phyloP scores from a whole-genome alignment of 73 alveolate species.

The Symbiodinium pilosum region DNA sequence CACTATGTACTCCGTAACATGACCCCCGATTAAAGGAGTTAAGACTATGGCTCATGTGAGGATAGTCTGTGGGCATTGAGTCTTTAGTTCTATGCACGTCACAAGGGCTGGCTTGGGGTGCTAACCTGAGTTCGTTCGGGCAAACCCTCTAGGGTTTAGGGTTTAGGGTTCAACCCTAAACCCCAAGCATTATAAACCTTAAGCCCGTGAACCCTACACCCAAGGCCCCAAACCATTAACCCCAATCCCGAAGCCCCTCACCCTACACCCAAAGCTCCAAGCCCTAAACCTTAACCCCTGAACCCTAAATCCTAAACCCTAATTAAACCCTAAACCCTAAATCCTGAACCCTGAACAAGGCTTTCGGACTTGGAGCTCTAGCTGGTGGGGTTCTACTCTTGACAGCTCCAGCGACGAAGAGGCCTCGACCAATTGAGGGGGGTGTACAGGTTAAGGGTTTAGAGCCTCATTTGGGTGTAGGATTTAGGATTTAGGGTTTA shows the following conservation, averaged over 20 bases:
- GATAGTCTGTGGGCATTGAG: too few relatives aligned
- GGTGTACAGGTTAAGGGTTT: not conserved
- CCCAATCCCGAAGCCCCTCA: not conserved
- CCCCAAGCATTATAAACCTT: too few relatives aligned
- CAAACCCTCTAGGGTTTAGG: too few relatives aligned
- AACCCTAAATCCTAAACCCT: not conserved
- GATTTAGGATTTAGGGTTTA: not conserved
- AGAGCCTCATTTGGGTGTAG: not conserved
- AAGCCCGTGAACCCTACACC: not conserved
- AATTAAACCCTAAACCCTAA: not conserved
- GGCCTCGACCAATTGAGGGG: too few relatives aligned
- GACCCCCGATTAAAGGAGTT: too few relatives aligned
- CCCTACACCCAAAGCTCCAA: not conserved
- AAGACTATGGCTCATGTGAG: too few relatives aligned
- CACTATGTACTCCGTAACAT: too few relatives aligned
- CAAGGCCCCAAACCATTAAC: not conserved
- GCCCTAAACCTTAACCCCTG: not conserved
- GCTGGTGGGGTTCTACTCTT: conserved; percentile 34
- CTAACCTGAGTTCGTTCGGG: too few relatives aligned
- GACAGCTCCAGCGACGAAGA: conserved; percentile 33
- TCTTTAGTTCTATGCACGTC: too few relatives aligned
- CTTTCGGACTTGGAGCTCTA: conserved; percentile 38
- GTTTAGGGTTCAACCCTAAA: too few relatives aligned
- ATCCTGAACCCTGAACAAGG: not conserved
- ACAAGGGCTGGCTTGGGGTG: too few relatives aligned